A percentile compares a stretch with the other conserved stretches of the same genome.
These are phyloP conservation scores for Naegleria gruberi DNA, from an alignment of 208 protist genomes.

Conservation along the genomic window DNA sequence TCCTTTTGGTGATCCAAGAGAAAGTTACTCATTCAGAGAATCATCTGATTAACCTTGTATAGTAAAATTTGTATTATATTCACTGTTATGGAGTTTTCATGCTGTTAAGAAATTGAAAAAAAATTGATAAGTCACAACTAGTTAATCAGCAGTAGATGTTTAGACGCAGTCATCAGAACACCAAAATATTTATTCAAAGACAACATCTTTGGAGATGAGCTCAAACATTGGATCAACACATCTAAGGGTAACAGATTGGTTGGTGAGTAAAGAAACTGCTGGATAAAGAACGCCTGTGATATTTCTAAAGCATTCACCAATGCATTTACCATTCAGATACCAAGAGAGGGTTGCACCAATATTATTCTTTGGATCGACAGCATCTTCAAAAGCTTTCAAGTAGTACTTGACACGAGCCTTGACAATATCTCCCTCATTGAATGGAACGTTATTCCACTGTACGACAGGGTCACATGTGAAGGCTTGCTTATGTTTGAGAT, in stretches of 20 bases:
- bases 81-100: too few species aligned
- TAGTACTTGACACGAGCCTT: background rate
- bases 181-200: too few species aligned
- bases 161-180: too few species aligned
- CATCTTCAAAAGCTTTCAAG: background rate
- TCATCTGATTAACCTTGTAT: too few species aligned
- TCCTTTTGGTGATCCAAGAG: background rate
- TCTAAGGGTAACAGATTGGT: background rate
- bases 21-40: background rate
- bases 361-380: constrained; percentile 1
- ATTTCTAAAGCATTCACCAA: constrained; percentile 21
- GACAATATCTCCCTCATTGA: background rate
- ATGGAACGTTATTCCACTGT: constrained; percentile 4
- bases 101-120: too few species aligned
- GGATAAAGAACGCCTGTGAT: background rate
- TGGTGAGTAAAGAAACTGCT: background rate
- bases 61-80: too few species aligned
- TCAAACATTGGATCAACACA: constrained; percentile 7
- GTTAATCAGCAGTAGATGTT: too few species aligned
- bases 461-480: constrained; percentile 12
- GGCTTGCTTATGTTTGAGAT: background rate
- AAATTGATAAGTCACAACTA: too few species aligned
- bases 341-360: background rate
- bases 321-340: background rate
- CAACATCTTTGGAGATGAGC: background rate